Evolutionary conservation across 768 basidiomycete species (phyloP), one percentile per base, ranked within the genome.

Genomic region (Termitomyces sp.): DNA sequence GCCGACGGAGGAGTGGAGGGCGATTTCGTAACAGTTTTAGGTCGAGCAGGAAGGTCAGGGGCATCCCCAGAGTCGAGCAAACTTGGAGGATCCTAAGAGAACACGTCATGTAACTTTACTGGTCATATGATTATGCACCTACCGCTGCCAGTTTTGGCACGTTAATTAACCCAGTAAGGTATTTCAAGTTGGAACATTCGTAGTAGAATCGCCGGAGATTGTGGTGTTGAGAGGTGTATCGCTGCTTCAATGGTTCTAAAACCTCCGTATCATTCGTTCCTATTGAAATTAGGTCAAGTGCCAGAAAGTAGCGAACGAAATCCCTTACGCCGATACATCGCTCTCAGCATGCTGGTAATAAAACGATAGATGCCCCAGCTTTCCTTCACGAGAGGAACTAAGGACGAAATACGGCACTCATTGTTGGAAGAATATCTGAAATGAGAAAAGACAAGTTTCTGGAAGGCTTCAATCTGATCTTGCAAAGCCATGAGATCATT

Each of bases 351-450:
- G 74, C 92, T 95, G 10, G 96, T 98, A 68, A 98, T 95, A 74
- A 98, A 99, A 46, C 93, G 84, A 73, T 99, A 99, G 57, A 99
- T 99, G 37, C 96, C 96, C 86, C 95, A 99, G 65, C 93, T 96
- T 74, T 99, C 97, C 73, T 99, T 99, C 55, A 99, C 97, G 13
- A 98, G 80, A 24, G 97, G 96, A 2, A 99, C 97, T 48, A 99
- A 76, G 2, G 97, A 79, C 34, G 95, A 96, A 59, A 99, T 99
- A 29, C 95, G 88, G 71, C 95, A 97, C 73, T 99, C 97, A 63
- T 99, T 99, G 68, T 97, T 98, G 47, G 85, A 77, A 18, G 93
- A 93, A 60, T 88, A 84, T 55, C 86, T 80, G 77, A 99, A 98
- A 72, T 94, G 91, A 9, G 95, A 87, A 68, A 99, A 98, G 58